phyloP scores from a whole-genome alignment of 257 asterid genomes.

The Rhazya stricta region DNA sequence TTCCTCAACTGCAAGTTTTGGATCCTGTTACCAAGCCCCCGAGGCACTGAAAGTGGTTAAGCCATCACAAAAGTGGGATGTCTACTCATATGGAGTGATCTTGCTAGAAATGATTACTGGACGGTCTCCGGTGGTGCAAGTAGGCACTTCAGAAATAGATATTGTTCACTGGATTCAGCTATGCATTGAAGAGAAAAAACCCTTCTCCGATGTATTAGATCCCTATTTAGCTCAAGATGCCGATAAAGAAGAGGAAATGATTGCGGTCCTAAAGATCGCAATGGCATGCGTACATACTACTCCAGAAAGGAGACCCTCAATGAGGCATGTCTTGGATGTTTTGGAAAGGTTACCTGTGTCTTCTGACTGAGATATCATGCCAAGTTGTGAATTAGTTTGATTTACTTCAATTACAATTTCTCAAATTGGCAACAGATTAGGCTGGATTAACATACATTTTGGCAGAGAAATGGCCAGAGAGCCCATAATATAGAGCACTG shows the following conservation, averaged over 20 bases:
- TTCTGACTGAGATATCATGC: constrained; percentile 21
- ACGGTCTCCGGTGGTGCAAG: constrained; percentile 52
- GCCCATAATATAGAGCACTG: neutral
- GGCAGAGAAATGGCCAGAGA: neutral
- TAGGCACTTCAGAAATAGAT: constrained; percentile 54
- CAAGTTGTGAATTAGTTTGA: constrained; percentile 3
- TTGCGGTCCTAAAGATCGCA: constrained; percentile 67
- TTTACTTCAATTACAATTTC: neutral
- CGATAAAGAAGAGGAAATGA: constrained; percentile 80
- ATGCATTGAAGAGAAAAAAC: constrained; percentile 85
- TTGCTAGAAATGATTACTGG: constrained; percentile 84
- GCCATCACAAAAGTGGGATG: constrained; percentile 94
- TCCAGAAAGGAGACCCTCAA: constrained; percentile 78
- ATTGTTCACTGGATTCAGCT: constrained; percentile 81
- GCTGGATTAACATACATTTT: neutral
- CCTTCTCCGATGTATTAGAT: constrained; percentile 71
- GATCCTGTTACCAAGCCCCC: constrained; percentile 74
- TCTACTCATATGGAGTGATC: constrained; percentile 74
- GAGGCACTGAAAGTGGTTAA: constrained; percentile 71
- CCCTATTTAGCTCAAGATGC: constrained; percentile 51
- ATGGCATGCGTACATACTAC: constrained; percentile 72
- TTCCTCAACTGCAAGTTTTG: constrained; percentile 42
- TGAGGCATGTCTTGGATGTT: constrained; percentile 65
- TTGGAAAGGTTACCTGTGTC: constrained; percentile 50
- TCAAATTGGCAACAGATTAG: neutral